Percentiles rank a stretch among this genome's conserved stretches.
phyloP scores from a whole-genome alignment of 106 monocot species.

The Dendrobium huoshanense region DNA sequence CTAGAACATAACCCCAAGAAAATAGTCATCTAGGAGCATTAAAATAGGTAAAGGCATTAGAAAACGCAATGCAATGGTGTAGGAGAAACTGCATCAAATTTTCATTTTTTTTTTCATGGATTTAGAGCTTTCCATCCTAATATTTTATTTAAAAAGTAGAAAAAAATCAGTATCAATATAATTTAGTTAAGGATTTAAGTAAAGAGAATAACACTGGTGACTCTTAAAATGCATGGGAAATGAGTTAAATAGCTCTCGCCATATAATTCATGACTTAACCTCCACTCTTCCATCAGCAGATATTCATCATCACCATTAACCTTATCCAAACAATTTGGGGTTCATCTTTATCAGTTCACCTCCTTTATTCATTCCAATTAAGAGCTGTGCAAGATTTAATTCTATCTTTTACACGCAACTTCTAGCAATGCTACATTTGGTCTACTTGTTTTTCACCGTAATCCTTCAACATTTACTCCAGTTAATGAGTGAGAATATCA shows the following conservation, averaged over 20 bases:
- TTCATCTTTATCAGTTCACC: too few species aligned
- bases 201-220: background rate
- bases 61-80: background rate
- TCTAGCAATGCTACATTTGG: background rate
- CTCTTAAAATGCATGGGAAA: background rate
- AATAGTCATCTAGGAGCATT: background rate
- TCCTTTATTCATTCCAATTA: background rate
- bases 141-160: background rate
- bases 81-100: background rate
- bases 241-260: background rate
- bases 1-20: background rate
- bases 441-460: background rate
- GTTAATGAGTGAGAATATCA: background rate
- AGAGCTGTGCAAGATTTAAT: background rate
- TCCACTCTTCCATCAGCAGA: background rate
- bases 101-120: background rate
- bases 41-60: background rate
- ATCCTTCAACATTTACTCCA: background rate
- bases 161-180: background rate
- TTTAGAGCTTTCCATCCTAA: background rate
- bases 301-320: background rate
- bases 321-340: background rate
- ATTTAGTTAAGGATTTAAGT: background rate
- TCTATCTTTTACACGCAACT: background rate
- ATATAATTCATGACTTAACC: background rate